Evolutionary conservation across 805 yeast genomes (phyloP), one percentile per base, ranked within the genome.

Genomic region (Jamesozyma gamospora): DNA sequence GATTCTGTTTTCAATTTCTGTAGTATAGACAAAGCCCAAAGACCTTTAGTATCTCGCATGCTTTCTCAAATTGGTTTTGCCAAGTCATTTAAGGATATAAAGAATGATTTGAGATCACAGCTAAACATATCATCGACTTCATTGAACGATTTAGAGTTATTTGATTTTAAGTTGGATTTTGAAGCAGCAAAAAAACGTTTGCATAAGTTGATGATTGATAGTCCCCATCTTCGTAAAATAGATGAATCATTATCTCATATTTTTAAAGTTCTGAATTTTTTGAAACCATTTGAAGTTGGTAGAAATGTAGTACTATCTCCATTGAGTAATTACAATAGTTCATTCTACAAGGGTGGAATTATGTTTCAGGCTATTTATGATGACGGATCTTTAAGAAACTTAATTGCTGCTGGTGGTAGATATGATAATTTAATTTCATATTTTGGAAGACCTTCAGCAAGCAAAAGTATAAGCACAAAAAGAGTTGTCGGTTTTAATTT

Each of bases 331-430:
- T 85, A 84, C 61, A 86, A 86, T 49, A 74, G 80, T 26, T 72
- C 78, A 9, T 90, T 86, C 55, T 92, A 88, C 55, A 66, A 70
- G 29, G 77, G 78, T 14, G 94, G 94, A 0, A 63, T 88, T 2
- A 86, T 92, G 94, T 92, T 90, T 56, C 94, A 86, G 49, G 85
- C 83, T 0, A 73, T 86, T 1, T 73, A 77, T 46, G 82, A 84
- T 40, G 79, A 77, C 69, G 50, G 70, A 51, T 45, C 69, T 53
- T 45, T 56, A 56, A 51, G 65, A 66, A 65, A 56, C 31, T 46
- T 80, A 26, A 65, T 92, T 31, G 92, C 92, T 13, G 90, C 92
- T 0, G 99, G 99, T 34, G 99, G 99, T 2, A 67, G 99, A 40
- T 92, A 87, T 55, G 97, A 90, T 52, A 66, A 69, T 16, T 67